phyloP scores from a whole-genome alignment of 352 stramenopile species.

The Ophiocytium majus region DNA sequence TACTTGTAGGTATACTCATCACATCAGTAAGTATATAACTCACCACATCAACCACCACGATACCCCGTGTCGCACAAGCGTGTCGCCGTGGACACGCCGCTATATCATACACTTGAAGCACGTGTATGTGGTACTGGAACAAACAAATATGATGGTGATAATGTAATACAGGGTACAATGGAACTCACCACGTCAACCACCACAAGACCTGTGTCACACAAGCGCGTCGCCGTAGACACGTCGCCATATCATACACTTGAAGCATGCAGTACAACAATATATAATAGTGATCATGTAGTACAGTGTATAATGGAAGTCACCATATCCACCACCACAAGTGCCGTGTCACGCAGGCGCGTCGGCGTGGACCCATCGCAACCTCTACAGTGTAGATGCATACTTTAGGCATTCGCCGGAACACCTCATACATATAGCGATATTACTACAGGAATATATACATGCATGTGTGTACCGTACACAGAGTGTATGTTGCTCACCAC shows the following conservation, averaged over 20 bases:
- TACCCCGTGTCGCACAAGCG: slow-evolving; percentile 82
- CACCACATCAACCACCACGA: slow-evolving; percentile 64
- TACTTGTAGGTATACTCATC: neutral
- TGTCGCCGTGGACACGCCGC: slow-evolving; percentile 89
- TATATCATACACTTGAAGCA: too few species aligned
- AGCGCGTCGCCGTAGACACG: slow-evolving; percentile 85
- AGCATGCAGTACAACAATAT: too few species aligned
- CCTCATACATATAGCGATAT: neutral
- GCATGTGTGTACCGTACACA: too few species aligned
- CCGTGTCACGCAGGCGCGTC: slow-evolving; percentile 86
- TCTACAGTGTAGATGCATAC: too few species aligned
- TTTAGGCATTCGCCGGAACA: neutral
- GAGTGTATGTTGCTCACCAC: slow-evolving; percentile 37
- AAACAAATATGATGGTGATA: too few species aligned
- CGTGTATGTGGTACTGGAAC: too few species aligned
- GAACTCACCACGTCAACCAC: slow-evolving; percentile 61
- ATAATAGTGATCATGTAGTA: too few species aligned
- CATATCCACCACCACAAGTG: slow-evolving; percentile 65
- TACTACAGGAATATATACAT: neutral
- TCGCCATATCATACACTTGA: too few species aligned
- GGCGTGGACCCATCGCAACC: slow-evolving; percentile 88
- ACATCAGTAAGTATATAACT: slow-evolving; percentile 5
- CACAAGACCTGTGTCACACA: slow-evolving; percentile 83
- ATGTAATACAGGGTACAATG: too few species aligned
- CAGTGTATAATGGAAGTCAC: too few species aligned